A percentile compares a stretch with the other conserved stretches of the same genome.
These are phyloP conservation scores for Teratosphaeria nubilosa DNA, from an alignment of 2,329 filamentous ascomycete species.

Conservation along the genomic window DNA sequence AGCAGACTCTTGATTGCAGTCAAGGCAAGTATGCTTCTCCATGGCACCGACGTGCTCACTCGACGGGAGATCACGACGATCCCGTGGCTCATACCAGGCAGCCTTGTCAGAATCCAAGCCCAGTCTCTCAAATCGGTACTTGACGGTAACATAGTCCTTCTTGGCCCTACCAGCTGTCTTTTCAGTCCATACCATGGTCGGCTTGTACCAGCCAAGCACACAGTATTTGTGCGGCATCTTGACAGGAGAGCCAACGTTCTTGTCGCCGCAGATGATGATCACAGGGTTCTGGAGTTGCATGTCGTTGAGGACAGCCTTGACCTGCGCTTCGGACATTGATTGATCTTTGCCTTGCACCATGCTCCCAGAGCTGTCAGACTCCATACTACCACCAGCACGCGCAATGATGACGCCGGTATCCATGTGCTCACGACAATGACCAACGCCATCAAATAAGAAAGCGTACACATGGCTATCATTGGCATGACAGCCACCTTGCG, in stretches of 20 bases:
- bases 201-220: slow-evolving; percentile 58
- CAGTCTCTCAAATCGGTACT: slow-evolving; percentile 57
- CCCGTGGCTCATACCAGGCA: slow-evolving; percentile 31
- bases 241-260: slow-evolving; percentile 40
- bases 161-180: slow-evolving; percentile 29
- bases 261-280: slow-evolving; percentile 40
- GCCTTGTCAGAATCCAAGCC: slow-evolving; percentile 41
- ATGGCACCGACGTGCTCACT: background rate
- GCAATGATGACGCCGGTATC: slow-evolving; percentile 54
- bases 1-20: slow-evolving; percentile 24
- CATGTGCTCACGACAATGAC: slow-evolving; percentile 45
- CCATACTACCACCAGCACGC: slow-evolving; percentile 47
- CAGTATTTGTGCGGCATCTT: slow-evolving; percentile 50
- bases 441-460: slow-evolving; percentile 50
- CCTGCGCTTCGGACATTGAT: slow-evolving; percentile 24
- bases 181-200: slow-evolving; percentile 61
- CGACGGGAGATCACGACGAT: slow-evolving; percentile 2
- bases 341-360: slow-evolving; percentile 41
- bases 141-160: slow-evolving; percentile 34
- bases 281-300: slow-evolving; percentile 41
- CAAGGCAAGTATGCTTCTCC: slow-evolving; percentile 6
- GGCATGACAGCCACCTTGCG: slow-evolving; percentile 51
- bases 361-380: slow-evolving; percentile 36
- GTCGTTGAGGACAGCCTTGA: slow-evolving; percentile 37
- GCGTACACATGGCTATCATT: slow-evolving; percentile 41